Evolutionary conservation across 805 yeast species (phyloP), one percentile per base, ranked within the genome.

Genomic region (Jamesozyma jinghongensis): DNA sequence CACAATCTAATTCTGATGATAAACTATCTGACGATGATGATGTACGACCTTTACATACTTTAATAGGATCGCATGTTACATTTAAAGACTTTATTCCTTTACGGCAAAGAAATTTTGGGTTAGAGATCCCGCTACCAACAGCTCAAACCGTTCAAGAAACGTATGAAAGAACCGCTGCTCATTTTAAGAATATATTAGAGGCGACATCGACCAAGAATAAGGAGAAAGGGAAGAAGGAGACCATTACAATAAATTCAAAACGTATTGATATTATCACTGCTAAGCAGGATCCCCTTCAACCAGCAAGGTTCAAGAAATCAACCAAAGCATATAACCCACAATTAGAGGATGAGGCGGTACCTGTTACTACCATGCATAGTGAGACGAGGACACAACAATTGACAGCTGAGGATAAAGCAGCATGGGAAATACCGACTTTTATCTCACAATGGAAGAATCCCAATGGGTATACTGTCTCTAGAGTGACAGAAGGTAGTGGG

Each of bases 381-480:
- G 0, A 75, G 6, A 25, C 8, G 17, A 34, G 39, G 5, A 18
- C 38, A 11, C 25, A 13, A 12, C 66, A 71, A 52, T 58, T 81
- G 16, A 74, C 87, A 0, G 74, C 75, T 20, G 85, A 81, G 49
- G 94, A 87, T 40, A 83, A 78, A 47, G 76, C 74, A 20, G 71
- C 75, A 45, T 90, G 97, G 96, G 71, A 73, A 36, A 86, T 92
- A 25, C 97, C 97, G 0, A 79, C 95, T 0, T 85, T 94, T 1
- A 75, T 90, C 0, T 90, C 97, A 1, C 86, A 85, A 59, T 92
- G 97, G 97, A 88, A 87, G 60, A 92, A 92, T 59, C 85, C 88
- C 14, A 82, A 84, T 50, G 97, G 97, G 1, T 85, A 78, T 56
- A 78, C 95, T 1, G 79, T 88, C 34, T 77, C 82, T 53, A 68